Percentiles rank a stretch among this genome's conserved stretches.
phyloP scores from a whole-genome alignment of 352 stramenopile genomes.

The Blastocystis sp. region DNA sequence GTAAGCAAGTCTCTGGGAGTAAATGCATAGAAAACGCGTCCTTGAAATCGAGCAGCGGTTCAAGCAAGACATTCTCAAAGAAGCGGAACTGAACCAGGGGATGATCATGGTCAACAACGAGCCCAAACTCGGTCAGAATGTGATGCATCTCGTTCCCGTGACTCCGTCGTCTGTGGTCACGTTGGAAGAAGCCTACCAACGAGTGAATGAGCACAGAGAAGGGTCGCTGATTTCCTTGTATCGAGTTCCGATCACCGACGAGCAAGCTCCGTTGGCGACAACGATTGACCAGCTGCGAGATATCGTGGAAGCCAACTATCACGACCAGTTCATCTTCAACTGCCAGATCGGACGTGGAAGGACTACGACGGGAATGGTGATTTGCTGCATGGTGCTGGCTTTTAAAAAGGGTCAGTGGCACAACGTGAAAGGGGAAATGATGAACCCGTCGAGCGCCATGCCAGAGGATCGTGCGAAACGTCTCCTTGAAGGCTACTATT shows the following conservation, averaged over 20 bases:
- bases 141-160: conserved; percentile 44
- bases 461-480: not conserved
- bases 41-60: conserved; percentile 71
- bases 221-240: conserved; percentile 27
- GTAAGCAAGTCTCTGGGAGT: not conserved
- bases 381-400: conserved; percentile 67
- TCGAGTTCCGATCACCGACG: conserved; percentile 68
- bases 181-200: conserved; percentile 27
- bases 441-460: not conserved
- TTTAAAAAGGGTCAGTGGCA: conserved; percentile 47
- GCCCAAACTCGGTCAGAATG: conserved; percentile 34
- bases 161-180: not conserved
- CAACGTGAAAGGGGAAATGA: not conserved
- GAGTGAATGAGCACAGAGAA: not conserved
- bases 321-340: conserved; percentile 66
- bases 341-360: conserved; percentile 77
- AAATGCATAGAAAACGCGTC: conserved; percentile 66
- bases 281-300: conserved; percentile 74
- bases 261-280: conserved; percentile 76
- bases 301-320: conserved; percentile 24
- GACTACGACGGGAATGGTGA: conserved; percentile 75
- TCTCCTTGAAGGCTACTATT: conserved; percentile 12
- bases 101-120: conserved; percentile 59
- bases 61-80: conserved; percentile 71
- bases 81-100: conserved; percentile 62